phyloP scores from a whole-genome alignment of 2,329 filamentous ascomycete genomes.

The Ophiostoma fasciatum region DNA sequence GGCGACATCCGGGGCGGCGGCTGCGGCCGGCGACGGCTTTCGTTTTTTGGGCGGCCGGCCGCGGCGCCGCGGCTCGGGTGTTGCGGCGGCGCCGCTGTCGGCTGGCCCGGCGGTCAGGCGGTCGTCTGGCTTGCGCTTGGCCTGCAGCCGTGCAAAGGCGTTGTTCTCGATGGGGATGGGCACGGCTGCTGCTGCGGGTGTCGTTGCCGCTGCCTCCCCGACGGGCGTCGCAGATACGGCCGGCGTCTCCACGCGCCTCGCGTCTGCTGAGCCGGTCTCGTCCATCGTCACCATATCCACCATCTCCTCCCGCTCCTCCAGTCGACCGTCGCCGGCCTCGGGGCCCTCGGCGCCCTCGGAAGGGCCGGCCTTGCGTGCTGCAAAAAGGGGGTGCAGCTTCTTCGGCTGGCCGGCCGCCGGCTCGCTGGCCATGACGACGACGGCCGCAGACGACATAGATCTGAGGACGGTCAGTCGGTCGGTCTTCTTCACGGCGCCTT shows the following conservation, averaged over 20 bases:
- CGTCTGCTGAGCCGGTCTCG: no score
- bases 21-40: no score
- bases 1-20: no score
- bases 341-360: neutral
- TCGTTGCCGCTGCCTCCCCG: constrained; percentile 4
- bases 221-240: no score
- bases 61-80: constrained; percentile 3
- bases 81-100: neutral
- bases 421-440: constrained; percentile 30
- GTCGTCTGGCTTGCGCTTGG: constrained; percentile 10
- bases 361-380: constrained; percentile 10
- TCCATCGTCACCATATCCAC: no score
- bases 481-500: no score
- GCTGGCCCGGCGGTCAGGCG: neutral
- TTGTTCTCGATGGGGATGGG: neutral
- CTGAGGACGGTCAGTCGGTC: neutral
- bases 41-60: constrained; percentile 16
- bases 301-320: no score
- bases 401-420: constrained; percentile 20
- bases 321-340: neutral
- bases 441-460: constrained; percentile 28
- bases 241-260: no score
- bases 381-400: constrained; percentile 43
- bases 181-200: neutral
- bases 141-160: constrained; percentile 2